Conservation (phyloP, 352 stramenopile species). For the Globisporangium nodosum region DNA sequence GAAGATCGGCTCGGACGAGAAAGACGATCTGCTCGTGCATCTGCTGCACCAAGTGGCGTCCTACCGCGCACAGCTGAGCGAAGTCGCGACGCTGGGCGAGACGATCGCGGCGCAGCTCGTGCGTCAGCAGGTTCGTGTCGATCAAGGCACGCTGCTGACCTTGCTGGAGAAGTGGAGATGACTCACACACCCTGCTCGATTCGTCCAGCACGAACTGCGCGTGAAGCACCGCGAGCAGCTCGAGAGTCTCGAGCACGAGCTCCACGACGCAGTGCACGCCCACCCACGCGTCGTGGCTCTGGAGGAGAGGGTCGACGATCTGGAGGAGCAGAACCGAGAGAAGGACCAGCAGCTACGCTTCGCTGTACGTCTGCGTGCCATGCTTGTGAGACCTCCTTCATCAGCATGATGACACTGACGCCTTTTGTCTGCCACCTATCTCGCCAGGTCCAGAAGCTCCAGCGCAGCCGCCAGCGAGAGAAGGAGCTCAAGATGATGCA, state of each 20-base stretch:
- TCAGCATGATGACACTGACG: background rate
- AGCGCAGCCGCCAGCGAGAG: constrained; percentile 62
- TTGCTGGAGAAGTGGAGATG: background rate
- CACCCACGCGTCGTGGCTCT: constrained; percentile 48
- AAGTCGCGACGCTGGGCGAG: constrained; percentile 53
- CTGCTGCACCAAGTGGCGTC: constrained; percentile 36
- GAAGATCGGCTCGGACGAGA: constrained; percentile 51
- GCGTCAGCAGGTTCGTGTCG: constrained; percentile 44
- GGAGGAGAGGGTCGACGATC: constrained; percentile 27
- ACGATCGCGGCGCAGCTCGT: constrained; percentile 63
- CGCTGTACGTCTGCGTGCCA: constrained; percentile 19
- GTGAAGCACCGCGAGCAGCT: constrained; percentile 43
- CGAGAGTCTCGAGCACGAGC: constrained; percentile 29
- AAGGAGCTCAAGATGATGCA: constrained; percentile 59
- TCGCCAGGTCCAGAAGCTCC: constrained; percentile 60
- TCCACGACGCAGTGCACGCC: constrained; percentile 35
- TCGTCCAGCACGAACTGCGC: constrained; percentile 44
- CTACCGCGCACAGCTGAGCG: constrained; percentile 33
- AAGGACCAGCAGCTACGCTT: constrained; percentile 64
- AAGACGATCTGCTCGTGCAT: constrained; percentile 46
- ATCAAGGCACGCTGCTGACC: background rate
- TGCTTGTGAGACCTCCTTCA: background rate
- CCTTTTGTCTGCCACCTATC: background rate
- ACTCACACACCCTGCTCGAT: background rate
- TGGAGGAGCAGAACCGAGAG: constrained; percentile 35